These are phyloP conservation scores for Hamamelis virginiana DNA, from an alignment of 164 flowering plant species.

Conservation along the genomic window DNA sequence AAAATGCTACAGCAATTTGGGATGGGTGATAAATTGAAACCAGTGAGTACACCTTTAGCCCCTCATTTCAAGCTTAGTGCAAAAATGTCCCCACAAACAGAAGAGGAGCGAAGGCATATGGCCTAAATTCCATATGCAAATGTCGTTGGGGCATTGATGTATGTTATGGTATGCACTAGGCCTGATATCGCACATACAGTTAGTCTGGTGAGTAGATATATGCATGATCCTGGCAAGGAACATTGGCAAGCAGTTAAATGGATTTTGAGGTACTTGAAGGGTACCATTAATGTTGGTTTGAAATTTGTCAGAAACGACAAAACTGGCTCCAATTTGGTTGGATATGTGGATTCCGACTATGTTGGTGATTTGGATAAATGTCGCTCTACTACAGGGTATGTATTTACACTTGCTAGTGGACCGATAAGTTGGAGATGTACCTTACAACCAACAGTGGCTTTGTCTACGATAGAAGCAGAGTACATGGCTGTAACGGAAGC, in stretches of 20 bases:
- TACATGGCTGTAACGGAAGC: neutral
- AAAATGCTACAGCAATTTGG: neutral
- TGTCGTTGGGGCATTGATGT: neutral
- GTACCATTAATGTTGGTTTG: neutral
- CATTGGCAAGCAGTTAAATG: slow-evolving; percentile 7
- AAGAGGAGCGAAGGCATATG: neutral
- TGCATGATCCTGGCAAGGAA: neutral
- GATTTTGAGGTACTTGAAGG: neutral
- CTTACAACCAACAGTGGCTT: neutral
- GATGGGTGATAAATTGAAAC: neutral
- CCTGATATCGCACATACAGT: neutral
- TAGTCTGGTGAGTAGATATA: neutral
- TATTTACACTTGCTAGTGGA: neutral
- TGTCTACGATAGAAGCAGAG: neutral
- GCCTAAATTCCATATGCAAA: neutral
- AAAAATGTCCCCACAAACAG: neutral
- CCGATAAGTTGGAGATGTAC: neutral
- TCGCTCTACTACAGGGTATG: neutral
- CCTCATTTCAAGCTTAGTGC: slow-evolving; percentile 1
- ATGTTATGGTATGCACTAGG: neutral
- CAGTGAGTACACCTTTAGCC: neutral
- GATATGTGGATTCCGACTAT: slow-evolving; percentile 1
- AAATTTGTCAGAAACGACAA: neutral
- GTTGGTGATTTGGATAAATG: neutral
- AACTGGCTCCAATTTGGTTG: neutral